Evolutionary conservation across 129 eudicot species (phyloP), one percentile per base, ranked within the genome.

Genomic region (Logfia minima): DNA sequence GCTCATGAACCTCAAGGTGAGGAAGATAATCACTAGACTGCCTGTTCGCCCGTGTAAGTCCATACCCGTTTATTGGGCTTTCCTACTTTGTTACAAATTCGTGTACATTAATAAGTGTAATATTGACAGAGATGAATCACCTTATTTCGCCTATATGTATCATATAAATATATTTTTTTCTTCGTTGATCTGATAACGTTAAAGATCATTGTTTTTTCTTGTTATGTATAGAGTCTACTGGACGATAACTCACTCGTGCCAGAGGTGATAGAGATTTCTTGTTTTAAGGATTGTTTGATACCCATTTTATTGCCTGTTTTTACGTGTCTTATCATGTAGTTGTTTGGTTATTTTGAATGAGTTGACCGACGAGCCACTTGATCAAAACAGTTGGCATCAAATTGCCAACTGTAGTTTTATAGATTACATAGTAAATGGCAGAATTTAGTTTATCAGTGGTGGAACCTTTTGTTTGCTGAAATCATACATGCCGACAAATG

Each of bases 31-130:
- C 80, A 32, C 65, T 80, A 80, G 70, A 43, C 65, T 67, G 48
- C 28, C 14, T 17, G 31, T 39, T 31, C 3, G 31, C 37, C 75
- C 22, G 39, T 39, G 75, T 66, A 73, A 80, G 74, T 39, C 2
- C 28, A 11, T 48, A 6, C 70, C 19, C 21, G 55, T 56, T 39
- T 74, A 32, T 3, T 14, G 19, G 71, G 77, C 72, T 63, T 58
- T 79, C 61, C 75, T 80, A 68, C 78, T 74, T 74, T 80, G 80
- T 68, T 66, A 67, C 70, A 14, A 60, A 55, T 65, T 56, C n/a
- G 37, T 80, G 84, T 80, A 80, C 71, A 80, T 74, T 74, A 28
- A 67, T 32, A 60, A 66, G 75, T 80, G 84, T 74, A 80, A 80
- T 66, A 56, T 80, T 58, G 84, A 74, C 84, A 58, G 70, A 80